A percentile compares a stretch with the other conserved stretches of the same genome.
Conservation (phyloP, 2,329 filamentous ascomycete species). For the Fusarium mexicanum region DNA sequence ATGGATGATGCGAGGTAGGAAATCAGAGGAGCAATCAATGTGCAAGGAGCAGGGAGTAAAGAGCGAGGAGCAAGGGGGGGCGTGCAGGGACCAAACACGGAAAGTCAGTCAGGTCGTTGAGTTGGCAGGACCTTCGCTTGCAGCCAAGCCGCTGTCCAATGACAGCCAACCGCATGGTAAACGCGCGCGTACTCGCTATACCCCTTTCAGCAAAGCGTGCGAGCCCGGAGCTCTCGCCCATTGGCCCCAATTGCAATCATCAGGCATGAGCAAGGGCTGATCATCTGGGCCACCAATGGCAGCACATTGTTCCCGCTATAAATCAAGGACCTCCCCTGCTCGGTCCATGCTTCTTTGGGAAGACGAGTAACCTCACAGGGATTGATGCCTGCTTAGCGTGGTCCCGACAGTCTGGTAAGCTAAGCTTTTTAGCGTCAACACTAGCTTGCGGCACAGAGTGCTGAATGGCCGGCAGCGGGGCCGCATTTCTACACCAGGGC, state of each 20-base stretch:
- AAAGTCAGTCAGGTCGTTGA: conserved; percentile 25
- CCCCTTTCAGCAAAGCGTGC: conserved; percentile 27
- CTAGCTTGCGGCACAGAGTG: conserved; percentile 30
- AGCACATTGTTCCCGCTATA: background rate
- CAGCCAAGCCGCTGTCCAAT: conserved; percentile 46
- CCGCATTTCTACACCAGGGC: conserved; percentile 24
- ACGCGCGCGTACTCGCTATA: conserved; percentile 45
- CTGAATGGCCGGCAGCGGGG: conserved; percentile 44
- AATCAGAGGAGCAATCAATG: conserved; percentile 1
- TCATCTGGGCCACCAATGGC: conserved; percentile 30
- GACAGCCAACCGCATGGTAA: conserved; percentile 34
- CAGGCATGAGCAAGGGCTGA: conserved; percentile 16
- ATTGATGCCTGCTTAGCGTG: conserved; percentile 44
- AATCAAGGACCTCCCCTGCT: conserved; percentile 22
- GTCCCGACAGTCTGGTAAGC: conserved; percentile 51
- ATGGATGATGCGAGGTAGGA: conserved; percentile 23
- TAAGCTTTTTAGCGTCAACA: conserved; percentile 32
- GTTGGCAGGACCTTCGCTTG: conserved; percentile 47
- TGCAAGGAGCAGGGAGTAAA: background rate
- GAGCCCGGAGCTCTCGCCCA: conserved; percentile 40
- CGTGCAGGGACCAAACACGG: conserved; percentile 5
- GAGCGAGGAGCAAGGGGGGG: conserved; percentile 1
- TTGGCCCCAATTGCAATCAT: conserved; percentile 30
- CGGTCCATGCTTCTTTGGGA: conserved; percentile 2
- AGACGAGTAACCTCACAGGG: conserved; percentile 14